A percentile compares a stretch with the other conserved stretches of the same genome.
These are phyloP conservation scores for Daldinia childiae DNA, from an alignment of 495 filamentous ascomycete genomes.

Conservation along the genomic window DNA sequence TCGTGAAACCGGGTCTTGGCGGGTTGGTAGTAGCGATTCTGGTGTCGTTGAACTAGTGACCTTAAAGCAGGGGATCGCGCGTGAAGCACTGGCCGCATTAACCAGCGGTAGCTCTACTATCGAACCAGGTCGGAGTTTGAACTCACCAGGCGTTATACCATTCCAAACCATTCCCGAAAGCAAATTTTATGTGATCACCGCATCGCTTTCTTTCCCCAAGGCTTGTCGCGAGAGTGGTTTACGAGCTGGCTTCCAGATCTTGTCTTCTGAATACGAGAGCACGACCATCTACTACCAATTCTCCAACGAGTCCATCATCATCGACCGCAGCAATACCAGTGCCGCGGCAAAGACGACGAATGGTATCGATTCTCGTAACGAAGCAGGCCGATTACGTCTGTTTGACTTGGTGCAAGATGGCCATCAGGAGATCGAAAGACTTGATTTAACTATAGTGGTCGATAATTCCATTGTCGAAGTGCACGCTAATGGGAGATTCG, in stretches of 20 bases:
- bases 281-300: conserved; percentile 49
- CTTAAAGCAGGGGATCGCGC: conserved; percentile 36
- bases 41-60: conserved; percentile 32
- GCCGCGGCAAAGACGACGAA: conserved; percentile 39
- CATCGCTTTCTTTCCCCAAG: conserved; percentile 30
- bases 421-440: conserved; percentile 34
- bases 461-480: conserved; percentile 55
- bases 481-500: conserved; percentile 54
- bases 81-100: conserved; percentile 30
- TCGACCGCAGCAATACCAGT: conserved; percentile 44
- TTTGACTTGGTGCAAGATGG: conserved; percentile 34
- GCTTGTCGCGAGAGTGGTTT: conserved; percentile 33
- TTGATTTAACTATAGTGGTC: conserved; percentile 51
- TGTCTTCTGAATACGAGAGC: conserved; percentile 41
- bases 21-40: conserved; percentile 22
- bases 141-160: conserved; percentile 12
- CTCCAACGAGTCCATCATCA: conserved; percentile 34
- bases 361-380: conserved; percentile 39
- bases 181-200: conserved; percentile 32
- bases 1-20: conserved; percentile 38
- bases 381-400: conserved; percentile 40
- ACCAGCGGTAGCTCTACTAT: conserved; percentile 27
- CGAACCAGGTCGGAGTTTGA: conserved; percentile 38
- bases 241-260: conserved; percentile 42
- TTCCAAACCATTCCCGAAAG: conserved; percentile 30